phyloP scores from a whole-genome alignment of 2,329 filamentous ascomycete species.

The Cordyceps militaris region DNA sequence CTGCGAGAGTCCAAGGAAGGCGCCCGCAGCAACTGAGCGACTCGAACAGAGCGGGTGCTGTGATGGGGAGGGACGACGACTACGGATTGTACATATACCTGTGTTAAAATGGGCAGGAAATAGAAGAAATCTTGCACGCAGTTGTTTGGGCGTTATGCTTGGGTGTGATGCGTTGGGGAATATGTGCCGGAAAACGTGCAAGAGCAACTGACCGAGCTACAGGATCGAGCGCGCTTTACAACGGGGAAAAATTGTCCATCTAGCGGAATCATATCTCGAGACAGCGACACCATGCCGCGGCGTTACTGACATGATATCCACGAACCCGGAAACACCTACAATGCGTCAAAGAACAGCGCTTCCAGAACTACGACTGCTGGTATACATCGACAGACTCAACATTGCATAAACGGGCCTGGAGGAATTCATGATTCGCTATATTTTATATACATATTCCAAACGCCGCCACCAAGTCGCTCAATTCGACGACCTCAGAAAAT shows the following conservation, averaged over 20 bases:
- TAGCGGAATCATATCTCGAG: neutral
- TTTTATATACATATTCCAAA: neutral
- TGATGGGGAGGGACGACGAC: constrained; percentile 7
- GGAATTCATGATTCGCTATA: constrained; percentile 1
- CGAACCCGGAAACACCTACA: neutral
- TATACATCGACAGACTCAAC: neutral
- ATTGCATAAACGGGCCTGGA: neutral
- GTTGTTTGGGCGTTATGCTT: neutral
- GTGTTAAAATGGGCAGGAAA: constrained; percentile 18
- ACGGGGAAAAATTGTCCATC: neutral
- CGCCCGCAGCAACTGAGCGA: constrained; percentile 68
- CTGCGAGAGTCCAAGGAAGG: constrained; percentile 78
- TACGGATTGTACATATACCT: constrained; percentile 26
- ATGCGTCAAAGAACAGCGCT: neutral
- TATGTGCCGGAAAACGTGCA: neutral
- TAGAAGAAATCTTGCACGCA: constrained; percentile 5
- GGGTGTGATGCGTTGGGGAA: constrained; percentile 4
- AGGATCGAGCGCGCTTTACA: neutral
- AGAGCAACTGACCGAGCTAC: neutral
- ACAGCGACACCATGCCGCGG: neutral
- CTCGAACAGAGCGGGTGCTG: neutral
- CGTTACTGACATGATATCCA: neutral
- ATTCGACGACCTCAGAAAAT: constrained; percentile 20
- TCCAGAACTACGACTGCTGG: neutral
- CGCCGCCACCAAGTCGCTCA: neutral